Evolutionary conservation across 1,284 basidiomycete species (phyloP).

Genomic region (Apiotrichum akiyoshidainum): DNA sequence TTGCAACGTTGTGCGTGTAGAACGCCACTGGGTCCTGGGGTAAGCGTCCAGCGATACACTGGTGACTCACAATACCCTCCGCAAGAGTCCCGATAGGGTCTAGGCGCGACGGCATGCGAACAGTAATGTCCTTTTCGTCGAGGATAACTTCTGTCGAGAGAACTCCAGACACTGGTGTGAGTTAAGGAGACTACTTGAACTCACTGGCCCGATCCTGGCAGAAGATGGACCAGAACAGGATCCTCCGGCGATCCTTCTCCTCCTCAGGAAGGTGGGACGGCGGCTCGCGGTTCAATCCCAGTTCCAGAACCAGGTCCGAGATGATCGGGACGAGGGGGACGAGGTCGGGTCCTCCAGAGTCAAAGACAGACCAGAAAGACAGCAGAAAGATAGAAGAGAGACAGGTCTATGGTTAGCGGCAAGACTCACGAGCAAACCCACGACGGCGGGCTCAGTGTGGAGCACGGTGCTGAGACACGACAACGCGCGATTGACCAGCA

Average conservation of each 20-base stretch:
- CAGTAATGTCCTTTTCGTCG: slow-evolving; percentile 7
- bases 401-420: slow-evolving; percentile 6
- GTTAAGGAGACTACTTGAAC: background rate
- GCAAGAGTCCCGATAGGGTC: background rate
- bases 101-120: slow-evolving; percentile 3
- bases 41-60: too few relatives aligned
- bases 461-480: slow-evolving; percentile 3
- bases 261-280: background rate
- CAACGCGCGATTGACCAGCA: slow-evolving; percentile 8
- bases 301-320: background rate
- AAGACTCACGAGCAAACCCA: background rate
- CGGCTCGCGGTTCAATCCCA: slow-evolving; percentile 10
- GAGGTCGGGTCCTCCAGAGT: slow-evolving; percentile 10
- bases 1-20: slow-evolving; percentile 3
- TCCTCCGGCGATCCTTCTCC: slow-evolving; percentile 9
- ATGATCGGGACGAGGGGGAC: background rate
- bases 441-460: slow-evolving; percentile 8
- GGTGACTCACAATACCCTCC: background rate
- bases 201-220: slow-evolving; percentile 1
- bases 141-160: background rate
- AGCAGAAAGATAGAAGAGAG: slow-evolving; percentile 6
- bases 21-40: slow-evolving; percentile 3
- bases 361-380: slow-evolving; percentile 8
- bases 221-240: slow-evolving; percentile 11
- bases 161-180: background rate